Percentiles rank a stretch among this genome's conserved stretches.
Evolutionary conservation across 768 basidiomycete genomes (phyloP).

Genomic region (Agrocybe praecox): DNA sequence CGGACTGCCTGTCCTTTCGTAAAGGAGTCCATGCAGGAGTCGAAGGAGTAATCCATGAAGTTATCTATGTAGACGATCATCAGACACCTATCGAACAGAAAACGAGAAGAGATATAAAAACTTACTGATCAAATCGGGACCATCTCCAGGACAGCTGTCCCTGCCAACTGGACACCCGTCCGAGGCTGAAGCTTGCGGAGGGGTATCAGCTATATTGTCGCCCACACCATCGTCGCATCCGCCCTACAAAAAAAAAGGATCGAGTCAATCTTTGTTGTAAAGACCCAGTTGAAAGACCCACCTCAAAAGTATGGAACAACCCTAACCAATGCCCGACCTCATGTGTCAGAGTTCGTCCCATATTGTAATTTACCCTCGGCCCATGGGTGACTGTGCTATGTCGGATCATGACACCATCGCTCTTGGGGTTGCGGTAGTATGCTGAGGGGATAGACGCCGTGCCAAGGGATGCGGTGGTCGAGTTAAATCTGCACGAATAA

Average conservation of each 20-base stretch:
- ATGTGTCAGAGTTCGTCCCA: conserved; percentile 38
- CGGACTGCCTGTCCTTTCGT: conserved; percentile 37
- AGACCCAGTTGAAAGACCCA: not conserved
- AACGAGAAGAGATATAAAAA: not conserved
- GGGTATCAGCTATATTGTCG: conserved; percentile 41
- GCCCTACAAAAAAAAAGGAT: conserved; percentile 29
- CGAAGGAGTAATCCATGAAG: conserved; percentile 44
- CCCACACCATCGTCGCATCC: conserved; percentile 35
- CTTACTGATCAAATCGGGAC: conserved; percentile 38
- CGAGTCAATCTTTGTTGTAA: conserved; percentile 3
- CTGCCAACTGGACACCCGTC: conserved; percentile 28
- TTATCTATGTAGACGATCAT: conserved; percentile 21
- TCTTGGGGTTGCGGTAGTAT: conserved; percentile 30
- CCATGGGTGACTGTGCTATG: not conserved
- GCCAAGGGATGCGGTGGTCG: conserved; percentile 34
- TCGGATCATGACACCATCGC: conserved; percentile 29
- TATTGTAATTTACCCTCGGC: conserved; percentile 3
- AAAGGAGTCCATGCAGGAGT: conserved; percentile 41
- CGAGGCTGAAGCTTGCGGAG: conserved; percentile 35
- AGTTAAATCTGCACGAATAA: conserved; percentile 22
- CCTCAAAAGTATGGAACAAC: conserved; percentile 40
- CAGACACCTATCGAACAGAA: not conserved
- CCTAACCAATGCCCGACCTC: conserved; percentile 52
- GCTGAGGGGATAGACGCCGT: conserved; percentile 44
- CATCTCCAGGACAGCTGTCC: conserved; percentile 26